Percentiles rank a stretch among this genome's conserved stretches.
Evolutionary conservation across 1,284 basidiomycete species (phyloP).

Genomic region (Ganoderma meredithae): DNA sequence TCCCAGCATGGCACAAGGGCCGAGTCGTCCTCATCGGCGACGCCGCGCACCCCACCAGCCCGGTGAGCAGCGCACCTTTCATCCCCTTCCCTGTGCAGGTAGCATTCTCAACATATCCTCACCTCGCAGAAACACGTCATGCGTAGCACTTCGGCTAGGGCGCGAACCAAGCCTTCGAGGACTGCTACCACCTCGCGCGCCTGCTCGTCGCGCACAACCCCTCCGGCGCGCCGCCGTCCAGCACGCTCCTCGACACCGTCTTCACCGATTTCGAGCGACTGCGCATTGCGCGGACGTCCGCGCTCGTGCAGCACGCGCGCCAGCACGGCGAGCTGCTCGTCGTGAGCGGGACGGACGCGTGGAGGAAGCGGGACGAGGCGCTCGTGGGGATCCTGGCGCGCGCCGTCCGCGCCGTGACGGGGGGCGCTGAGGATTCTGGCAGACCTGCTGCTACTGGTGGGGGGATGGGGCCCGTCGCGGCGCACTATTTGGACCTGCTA

Average conservation of each 20-base stretch:
- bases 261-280: constrained; percentile 43
- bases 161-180: constrained; percentile 57
- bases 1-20: constrained; percentile 51
- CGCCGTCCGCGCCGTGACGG: background rate
- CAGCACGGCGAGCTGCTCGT: constrained; percentile 47
- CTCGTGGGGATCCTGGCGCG: constrained; percentile 25
- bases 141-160: constrained; percentile 56
- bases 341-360: constrained; percentile 44
- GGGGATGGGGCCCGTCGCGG: background rate
- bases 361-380: constrained; percentile 43
- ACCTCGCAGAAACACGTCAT: background rate
- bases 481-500: background rate
- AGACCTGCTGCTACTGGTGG: background rate
- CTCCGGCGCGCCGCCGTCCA: constrained; percentile 38
- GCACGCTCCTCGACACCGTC: constrained; percentile 39
- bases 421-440: background rate
- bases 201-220: constrained; percentile 47
- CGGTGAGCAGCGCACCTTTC: constrained; percentile 29
- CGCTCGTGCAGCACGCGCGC: constrained; percentile 48
- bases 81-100: background rate
- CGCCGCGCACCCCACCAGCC: constrained; percentile 46
- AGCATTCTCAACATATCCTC: background rate
- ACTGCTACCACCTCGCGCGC: constrained; percentile 49
- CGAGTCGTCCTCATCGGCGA: constrained; percentile 44
- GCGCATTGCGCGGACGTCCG: constrained; percentile 44